Conservation (phyloP, 495 filamentous ascomycete genomes). For the Xylaria bambusicola region DNA sequence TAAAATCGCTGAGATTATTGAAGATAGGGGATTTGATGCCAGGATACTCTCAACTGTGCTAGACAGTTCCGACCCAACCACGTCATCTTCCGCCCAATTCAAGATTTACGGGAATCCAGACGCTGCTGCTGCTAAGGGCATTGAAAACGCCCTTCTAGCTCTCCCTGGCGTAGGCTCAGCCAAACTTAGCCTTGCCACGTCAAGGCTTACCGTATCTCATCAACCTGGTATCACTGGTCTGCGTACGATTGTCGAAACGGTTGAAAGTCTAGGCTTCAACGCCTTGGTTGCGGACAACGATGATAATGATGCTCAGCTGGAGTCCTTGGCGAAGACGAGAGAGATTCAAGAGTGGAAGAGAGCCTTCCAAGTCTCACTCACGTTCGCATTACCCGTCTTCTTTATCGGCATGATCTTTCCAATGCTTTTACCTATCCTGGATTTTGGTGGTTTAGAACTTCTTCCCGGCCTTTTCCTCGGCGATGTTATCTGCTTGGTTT, state of each 20-base stretch:
- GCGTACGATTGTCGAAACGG: conserved; percentile 75
- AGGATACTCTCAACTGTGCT: conserved; percentile 65
- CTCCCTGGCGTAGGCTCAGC: conserved; percentile 72
- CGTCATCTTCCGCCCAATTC: conserved; percentile 63
- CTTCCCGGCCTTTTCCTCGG: conserved; percentile 81
- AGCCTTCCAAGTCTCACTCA: conserved; percentile 71
- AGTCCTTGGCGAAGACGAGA: conserved; percentile 92
- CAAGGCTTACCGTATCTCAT: conserved; percentile 69
- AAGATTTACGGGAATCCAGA: conserved; percentile 82
- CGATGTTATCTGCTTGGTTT: conserved; percentile 75
- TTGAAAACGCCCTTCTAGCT: conserved; percentile 68
- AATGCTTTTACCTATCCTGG: conserved; percentile 69
- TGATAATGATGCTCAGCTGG: conserved; percentile 94
- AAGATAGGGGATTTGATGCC: conserved; percentile 92
- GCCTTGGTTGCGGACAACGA: conserved; percentile 87
- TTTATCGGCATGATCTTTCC: conserved; percentile 89
- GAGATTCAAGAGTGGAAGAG: conserved; percentile 91
- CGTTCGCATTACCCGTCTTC: conserved; percentile 90
- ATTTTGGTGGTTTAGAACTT: conserved; percentile 69
- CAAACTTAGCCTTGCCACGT: conserved; percentile 67
- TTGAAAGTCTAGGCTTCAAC: conserved; percentile 81
- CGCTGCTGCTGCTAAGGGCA: conserved; percentile 63
- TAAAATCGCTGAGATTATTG: conserved; percentile 82
- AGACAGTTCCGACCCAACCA: conserved; percentile 46
- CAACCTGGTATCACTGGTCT: conserved; percentile 72